These are phyloP conservation scores for Grosmannia penicillata DNA, from an alignment of 2,329 filamentous ascomycete genomes.

Conservation along the genomic window DNA sequence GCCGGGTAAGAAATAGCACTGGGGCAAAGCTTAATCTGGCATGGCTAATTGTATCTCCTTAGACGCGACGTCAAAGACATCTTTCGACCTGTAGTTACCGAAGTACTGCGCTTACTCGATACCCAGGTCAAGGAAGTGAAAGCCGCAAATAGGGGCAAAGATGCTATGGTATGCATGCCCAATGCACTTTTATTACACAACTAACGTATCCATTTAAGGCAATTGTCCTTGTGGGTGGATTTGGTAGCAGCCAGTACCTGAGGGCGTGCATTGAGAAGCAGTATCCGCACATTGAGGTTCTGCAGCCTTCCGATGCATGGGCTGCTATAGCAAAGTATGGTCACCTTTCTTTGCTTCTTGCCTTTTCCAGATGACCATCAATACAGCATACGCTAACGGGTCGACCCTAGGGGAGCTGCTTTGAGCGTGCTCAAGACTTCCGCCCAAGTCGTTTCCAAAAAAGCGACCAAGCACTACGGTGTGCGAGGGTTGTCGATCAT, in stretches of 20 bases:
- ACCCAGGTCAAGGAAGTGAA: conserved; percentile 4
- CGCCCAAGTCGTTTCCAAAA: not conserved
- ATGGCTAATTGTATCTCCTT: too few relatives aligned
- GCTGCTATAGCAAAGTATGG: conserved; percentile 10
- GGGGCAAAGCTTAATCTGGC: too few relatives aligned
- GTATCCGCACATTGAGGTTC: conserved; percentile 14
- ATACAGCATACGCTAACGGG: too few relatives aligned
- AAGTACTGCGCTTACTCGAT: conserved; percentile 10
- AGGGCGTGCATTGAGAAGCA: conserved; percentile 14
- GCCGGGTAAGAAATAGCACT: conserved; percentile 11
- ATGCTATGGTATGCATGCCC: not conserved
- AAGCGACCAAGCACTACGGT: not conserved
- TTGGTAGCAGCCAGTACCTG: conserved; percentile 22
- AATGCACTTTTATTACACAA: not conserved
- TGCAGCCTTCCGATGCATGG: conserved; percentile 17
- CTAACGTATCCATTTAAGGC: conserved; percentile 8
- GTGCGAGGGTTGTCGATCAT: not conserved
- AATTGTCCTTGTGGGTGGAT: conserved; percentile 23
- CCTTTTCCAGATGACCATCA: not conserved
- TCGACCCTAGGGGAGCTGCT: not conserved
- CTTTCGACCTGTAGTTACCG: conserved; percentile 4
- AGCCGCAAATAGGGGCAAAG: not conserved
- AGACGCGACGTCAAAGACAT: not conserved
- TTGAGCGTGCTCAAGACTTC: not conserved
- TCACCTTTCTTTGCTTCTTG: not conserved